These are phyloP conservation scores for Nepenthes gracilis DNA, from an alignment of 148 eudicot genomes.

Conservation along the genomic window DNA sequence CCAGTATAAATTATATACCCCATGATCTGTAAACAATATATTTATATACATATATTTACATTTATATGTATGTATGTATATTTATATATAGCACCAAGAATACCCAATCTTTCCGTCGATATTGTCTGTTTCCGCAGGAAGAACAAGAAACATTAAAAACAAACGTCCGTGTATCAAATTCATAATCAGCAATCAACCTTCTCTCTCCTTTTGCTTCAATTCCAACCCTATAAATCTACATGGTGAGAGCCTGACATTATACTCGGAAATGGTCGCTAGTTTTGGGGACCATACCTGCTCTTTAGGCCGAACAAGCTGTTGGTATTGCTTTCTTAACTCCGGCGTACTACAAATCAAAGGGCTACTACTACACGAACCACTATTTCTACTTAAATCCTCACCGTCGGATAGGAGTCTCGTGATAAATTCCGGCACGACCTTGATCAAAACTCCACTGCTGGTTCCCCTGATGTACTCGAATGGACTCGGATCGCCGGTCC, in stretches of 20 bases:
- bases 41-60: too few species aligned
- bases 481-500: slow-evolving; percentile 22
- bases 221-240: slow-evolving; percentile 39
- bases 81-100: too few species aligned
- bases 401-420: slow-evolving; percentile 20
- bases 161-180: not conserved
- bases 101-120: too few species aligned
- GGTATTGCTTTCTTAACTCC: slow-evolving; percentile 63
- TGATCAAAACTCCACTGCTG: slow-evolving; percentile 60
- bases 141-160: too few species aligned
- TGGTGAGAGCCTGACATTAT: slow-evolving; percentile 51
- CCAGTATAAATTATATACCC: too few species aligned
- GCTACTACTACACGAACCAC: slow-evolving; percentile 2
- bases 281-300: slow-evolving; percentile 69
- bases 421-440: slow-evolving; percentile 57
- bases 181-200: not conserved
- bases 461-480: slow-evolving; percentile 58
- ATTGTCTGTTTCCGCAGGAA: too few species aligned
- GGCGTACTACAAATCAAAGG: slow-evolving; percentile 60
- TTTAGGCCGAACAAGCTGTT: slow-evolving; percentile 50
- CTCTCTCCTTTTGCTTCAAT: slow-evolving; percentile 27
- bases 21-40: too few species aligned
- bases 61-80: too few species aligned
- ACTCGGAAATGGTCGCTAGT: slow-evolving; percentile 61
- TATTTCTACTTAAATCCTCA: not conserved